Percentiles rank a stretch among this genome's conserved stretches.
Evolutionary conservation across 176 grass and related monocot species (phyloP).

Genomic region (Melocanna baccifera): DNA sequence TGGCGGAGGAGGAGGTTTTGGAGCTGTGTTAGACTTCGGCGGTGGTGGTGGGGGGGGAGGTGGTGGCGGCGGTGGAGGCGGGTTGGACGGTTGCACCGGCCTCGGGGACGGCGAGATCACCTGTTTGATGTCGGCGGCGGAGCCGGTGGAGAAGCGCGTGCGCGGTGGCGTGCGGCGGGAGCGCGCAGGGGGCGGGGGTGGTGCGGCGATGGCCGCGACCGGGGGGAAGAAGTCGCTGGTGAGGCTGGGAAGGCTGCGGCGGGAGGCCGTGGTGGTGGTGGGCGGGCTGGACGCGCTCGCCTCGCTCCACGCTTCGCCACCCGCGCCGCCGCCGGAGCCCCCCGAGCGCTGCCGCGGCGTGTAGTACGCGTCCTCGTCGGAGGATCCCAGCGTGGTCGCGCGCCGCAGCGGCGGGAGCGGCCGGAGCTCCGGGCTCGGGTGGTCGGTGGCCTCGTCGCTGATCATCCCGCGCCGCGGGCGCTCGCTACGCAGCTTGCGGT

Average conservation of each 20-base stretch:
- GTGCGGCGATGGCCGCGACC: slow-evolving; percentile 36
- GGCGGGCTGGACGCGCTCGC: slow-evolving; percentile 67
- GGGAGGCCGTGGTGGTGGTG: slow-evolving; percentile 61
- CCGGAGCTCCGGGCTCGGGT: slow-evolving; percentile 80
- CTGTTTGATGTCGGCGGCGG: slow-evolving; percentile 76
- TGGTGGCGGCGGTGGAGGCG: slow-evolving; percentile 33
- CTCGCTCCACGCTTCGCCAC: slow-evolving; percentile 50
- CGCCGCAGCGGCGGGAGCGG: slow-evolving; percentile 72
- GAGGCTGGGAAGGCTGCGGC: slow-evolving; percentile 80
- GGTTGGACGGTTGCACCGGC: slow-evolving; percentile 40
- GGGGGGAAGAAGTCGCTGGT: slow-evolving; percentile 58
- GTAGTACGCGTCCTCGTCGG: slow-evolving; percentile 86
- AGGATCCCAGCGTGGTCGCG: slow-evolving; percentile 42
- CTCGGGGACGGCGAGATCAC: slow-evolving; percentile 43
- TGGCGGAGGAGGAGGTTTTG: slow-evolving; percentile 41
- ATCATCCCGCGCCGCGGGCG: slow-evolving; percentile 45
- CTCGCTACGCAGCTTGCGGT: slow-evolving; percentile 73
- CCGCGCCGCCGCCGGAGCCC: slow-evolving; percentile 41
- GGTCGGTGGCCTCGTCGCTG: slow-evolving; percentile 50
- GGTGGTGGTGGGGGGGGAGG: slow-evolving; percentile 41
- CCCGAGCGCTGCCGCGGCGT: slow-evolving; percentile 59
- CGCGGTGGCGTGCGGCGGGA: slow-evolving; percentile 74
- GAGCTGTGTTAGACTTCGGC: slow-evolving; percentile 22
- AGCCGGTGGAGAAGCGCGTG: slow-evolving; percentile 66
- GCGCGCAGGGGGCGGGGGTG: slow-evolving; percentile 46